Base-by-base conservation (phyloP, 176 grass and related monocot genomes). In the Eragrostis nindensis region DNA sequence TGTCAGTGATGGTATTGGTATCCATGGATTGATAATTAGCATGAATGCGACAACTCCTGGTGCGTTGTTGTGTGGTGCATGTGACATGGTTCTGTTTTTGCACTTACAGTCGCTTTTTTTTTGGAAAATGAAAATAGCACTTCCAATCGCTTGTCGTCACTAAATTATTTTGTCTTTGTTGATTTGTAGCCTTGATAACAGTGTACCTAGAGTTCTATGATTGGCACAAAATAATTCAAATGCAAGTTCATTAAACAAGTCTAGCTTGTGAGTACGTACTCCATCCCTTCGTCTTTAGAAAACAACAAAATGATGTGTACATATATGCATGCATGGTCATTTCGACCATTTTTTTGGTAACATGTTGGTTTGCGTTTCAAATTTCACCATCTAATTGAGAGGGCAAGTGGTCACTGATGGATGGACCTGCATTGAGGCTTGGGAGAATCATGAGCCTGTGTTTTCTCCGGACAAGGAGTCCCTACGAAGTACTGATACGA, bases 1-100 rank as follows among this genome's bases (percentile, higher is more conserved):
- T 40, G 68, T 52, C 7, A 82, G 73, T 15, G 68, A 65, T 82
- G 60, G 62, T 73, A 55, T n/a, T n/a, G n/a, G n/a, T n/a, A n/a
- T 10, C n/a, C n/a, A 56, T 64, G 70, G 52, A 63, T 79, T 11
- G 42, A n/a, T n/a, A n/a, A n/a, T 59, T 59, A 44, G 11, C 18
- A 5, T 49, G 15, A 46, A 25, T 48, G 27, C 24, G 26, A 29
- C 60, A 66, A 38, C 30, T 18, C 16, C 15, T 1, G 16, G 7
- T 64, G 15, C 18, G 7, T 10, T 62, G 26, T 29, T 2, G 29
- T 63, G 12, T 63, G 30, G 62, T 66, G 32, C 62, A 66, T 59
- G 74, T 29, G 32, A 36, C 32, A 4, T 36, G 13, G 27, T 22
- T 62, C 8, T 19, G n/a, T 27, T 24, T 26, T 55, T 15, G 22